Conservation (phyloP, 352 stramenopile genomes). For the Achlya hypogyna region DNA sequence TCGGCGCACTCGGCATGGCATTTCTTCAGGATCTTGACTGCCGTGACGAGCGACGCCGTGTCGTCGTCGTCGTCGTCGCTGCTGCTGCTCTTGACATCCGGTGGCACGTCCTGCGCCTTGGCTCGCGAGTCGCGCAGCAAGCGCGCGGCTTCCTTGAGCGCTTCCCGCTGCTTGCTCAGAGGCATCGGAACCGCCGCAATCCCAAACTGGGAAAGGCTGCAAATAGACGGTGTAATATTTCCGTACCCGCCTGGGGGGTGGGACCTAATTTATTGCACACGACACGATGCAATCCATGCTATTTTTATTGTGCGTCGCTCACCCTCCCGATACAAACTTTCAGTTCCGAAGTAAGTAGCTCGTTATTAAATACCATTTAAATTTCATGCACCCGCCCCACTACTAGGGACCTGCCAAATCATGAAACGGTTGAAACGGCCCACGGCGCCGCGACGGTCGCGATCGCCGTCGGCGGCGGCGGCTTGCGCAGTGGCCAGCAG, state of each 20-base stretch:
- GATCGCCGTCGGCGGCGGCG: too few species aligned
- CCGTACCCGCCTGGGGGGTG: too few species aligned
- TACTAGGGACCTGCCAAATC: neutral
- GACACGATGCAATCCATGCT: too few species aligned
- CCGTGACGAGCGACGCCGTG: neutral
- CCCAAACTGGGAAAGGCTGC: constrained; percentile 8
- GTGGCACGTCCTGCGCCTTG: neutral
- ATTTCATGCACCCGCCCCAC: neutral
- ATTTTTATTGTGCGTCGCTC: too few species aligned
- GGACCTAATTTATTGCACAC: too few species aligned
- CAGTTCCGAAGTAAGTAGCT: too few species aligned
- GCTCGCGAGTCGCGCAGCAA: neutral
- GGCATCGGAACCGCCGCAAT: constrained; percentile 5
- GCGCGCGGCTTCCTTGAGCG: constrained; percentile 14
- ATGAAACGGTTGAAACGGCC: neutral
- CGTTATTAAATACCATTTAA: too few species aligned
- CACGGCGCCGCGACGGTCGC: too few species aligned
- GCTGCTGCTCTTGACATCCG: neutral
- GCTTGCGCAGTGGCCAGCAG: too few species aligned
- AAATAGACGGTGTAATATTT: neutral
- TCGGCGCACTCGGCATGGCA: constrained; percentile 6
- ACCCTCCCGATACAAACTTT: too few species aligned
- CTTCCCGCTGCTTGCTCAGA: constrained; percentile 14
- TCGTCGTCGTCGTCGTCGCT: constrained; percentile 15
- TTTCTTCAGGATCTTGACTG: constrained; percentile 14